Percentiles rank a stretch among this genome's conserved stretches.
These are phyloP conservation scores for Hanseniaspora meyeri DNA, from an alignment of 805 yeast genomes.

Conservation along the genomic window DNA sequence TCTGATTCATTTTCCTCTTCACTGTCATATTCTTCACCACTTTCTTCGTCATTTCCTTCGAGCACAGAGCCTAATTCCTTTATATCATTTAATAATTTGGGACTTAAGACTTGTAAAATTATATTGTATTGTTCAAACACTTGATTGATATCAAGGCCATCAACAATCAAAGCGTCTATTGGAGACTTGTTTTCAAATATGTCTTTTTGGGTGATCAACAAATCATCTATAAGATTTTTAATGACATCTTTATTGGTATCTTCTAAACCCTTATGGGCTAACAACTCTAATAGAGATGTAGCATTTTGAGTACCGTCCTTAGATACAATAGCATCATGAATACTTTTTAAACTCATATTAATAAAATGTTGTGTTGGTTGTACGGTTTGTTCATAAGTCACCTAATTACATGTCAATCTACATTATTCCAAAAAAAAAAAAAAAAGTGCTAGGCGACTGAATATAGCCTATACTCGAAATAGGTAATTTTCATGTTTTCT, in stretches of 20 bases:
- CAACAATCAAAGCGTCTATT: conserved; percentile 67
- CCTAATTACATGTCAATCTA: not conserved
- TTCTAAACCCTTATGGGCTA: not conserved
- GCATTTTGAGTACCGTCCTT: conserved; percentile 17
- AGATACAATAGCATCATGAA: conserved; percentile 23
- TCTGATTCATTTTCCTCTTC: conserved; percentile 18
- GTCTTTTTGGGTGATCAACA: conserved; percentile 31
- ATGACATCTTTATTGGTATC: conserved; percentile 21
- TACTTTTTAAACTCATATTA: conserved; percentile 17
- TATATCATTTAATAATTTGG: conserved; percentile 46
- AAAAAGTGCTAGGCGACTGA: not conserved
- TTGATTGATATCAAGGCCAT: conserved; percentile 80
- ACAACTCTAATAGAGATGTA: not conserved
- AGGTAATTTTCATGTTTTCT: not conserved
- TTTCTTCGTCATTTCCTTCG: conserved; percentile 19
- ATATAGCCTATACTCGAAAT: not conserved
- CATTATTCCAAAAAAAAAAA: not conserved
- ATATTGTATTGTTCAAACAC: conserved; percentile 89
- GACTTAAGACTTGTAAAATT: conserved; percentile 67
- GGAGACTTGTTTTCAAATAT: conserved; percentile 35
- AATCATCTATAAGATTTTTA: conserved; percentile 47
- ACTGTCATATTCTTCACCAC: conserved; percentile 20
- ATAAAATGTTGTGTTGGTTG: not conserved
- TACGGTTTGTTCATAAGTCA: not conserved
- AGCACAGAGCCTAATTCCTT: conserved; percentile 34